Percentiles rank a stretch among this genome's conserved stretches.
These are phyloP conservation scores for Haplographium delicatum DNA, from an alignment of 495 filamentous ascomycete genomes.

Conservation along the genomic window DNA sequence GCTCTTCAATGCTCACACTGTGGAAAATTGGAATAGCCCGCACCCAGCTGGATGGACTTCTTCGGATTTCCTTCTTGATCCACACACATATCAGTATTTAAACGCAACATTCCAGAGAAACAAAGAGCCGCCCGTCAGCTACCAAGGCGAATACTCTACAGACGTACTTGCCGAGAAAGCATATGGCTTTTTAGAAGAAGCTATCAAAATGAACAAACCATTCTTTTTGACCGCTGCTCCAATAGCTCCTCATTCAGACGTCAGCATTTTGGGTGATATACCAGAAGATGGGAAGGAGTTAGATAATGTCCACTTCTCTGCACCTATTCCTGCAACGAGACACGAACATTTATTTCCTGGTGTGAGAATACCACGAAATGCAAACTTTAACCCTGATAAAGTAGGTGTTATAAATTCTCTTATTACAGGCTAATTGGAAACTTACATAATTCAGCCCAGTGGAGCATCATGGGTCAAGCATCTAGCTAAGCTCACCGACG, in stretches of 20 bases:
- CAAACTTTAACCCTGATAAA: slow-evolving; percentile 43
- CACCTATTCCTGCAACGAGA: slow-evolving; percentile 39
- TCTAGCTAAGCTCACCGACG: slow-evolving; percentile 47
- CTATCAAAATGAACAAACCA: slow-evolving; percentile 43
- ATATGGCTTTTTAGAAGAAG: slow-evolving; percentile 56
- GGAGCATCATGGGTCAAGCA: slow-evolving; percentile 54
- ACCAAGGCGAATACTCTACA: slow-evolving; percentile 50
- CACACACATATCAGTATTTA: slow-evolving; percentile 59
- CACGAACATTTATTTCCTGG: slow-evolving; percentile 42
- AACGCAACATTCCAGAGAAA: slow-evolving; percentile 61
- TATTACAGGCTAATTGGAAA: background rate
- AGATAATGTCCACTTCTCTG: slow-evolving; percentile 27
- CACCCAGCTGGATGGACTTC: slow-evolving; percentile 47
- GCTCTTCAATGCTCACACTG: slow-evolving; percentile 55
- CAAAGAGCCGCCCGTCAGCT: slow-evolving; percentile 45
- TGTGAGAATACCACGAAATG: slow-evolving; percentile 39
- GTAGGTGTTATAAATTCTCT: slow-evolving; percentile 25
- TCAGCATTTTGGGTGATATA: slow-evolving; percentile 25
- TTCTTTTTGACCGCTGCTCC: slow-evolving; percentile 62
- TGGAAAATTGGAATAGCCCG: slow-evolving; percentile 50
- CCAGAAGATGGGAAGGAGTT: background rate
- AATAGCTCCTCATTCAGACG: slow-evolving; percentile 57
- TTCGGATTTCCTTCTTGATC: slow-evolving; percentile 62
- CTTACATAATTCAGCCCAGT: slow-evolving; percentile 27
- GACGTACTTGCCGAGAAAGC: slow-evolving; percentile 61